Evolutionary conservation across 2,329 filamentous ascomycete genomes (phyloP), one percentile per base, ranked within the genome.

Genomic region (Acephala macrosclerotiorum): DNA sequence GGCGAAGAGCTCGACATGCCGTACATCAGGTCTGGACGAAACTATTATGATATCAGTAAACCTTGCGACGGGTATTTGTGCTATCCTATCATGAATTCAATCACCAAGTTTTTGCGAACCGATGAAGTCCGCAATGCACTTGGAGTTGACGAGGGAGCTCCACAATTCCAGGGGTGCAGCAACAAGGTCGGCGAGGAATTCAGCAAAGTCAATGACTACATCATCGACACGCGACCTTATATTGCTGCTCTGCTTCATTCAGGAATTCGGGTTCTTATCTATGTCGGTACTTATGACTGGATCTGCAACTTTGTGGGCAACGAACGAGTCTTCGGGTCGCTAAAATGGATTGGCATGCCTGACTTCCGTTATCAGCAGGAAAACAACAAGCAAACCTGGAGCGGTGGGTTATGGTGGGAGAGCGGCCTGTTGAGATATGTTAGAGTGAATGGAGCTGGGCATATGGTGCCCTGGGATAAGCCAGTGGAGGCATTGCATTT

Each of bases 401-500:
- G 57, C 9, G 70, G 67, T 29, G 70, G 68, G 2, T 64, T 69
- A 38, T 68, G 68, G 64, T 70, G 68, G 70, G 68, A 70, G 47
- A 70, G 64, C 60, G 71, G 69, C 18, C 60, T 55, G 1, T 61
- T 73, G 33, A 64, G 66, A 45, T 73, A 70, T 66, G 68, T 58
- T 18, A 66, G 70, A 42, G 45, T 73, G 14, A 56, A 65, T 26
- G 68, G 67, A 29, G 71, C 71, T 20, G 71, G 71, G 3, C 71
- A 73, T 63, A 73, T 73, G 71, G 66, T 71, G 7, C 70, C 68
- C n/a, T 69, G 42, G 58, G 70, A 73, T 51, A 71, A 71, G 61
- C 70, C 70, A 1, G 60, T 60, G 16, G 71, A 70, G 55, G 68
- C 68, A 16, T 63, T 71, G 29, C 45, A 68, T 11, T 49, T 71